phyloP scores from a whole-genome alignment of 352 stramenopile genomes.

The Pythium sp. region DNA sequence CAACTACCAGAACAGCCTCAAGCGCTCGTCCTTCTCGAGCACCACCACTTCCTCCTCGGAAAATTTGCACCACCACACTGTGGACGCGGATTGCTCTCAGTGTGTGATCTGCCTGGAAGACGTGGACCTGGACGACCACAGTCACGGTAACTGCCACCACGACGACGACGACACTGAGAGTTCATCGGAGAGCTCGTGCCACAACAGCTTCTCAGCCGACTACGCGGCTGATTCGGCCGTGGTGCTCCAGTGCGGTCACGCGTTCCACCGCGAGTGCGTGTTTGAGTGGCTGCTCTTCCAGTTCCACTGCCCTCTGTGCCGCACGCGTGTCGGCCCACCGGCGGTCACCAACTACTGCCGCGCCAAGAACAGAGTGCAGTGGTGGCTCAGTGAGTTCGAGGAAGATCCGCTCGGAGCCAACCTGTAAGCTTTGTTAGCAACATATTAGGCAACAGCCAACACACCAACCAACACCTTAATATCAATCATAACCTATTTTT shows the following conservation, averaged over 20 bases:
- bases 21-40: conserved; percentile 20
- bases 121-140: conserved; percentile 13
- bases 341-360: conserved; percentile 63
- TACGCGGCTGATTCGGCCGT: conserved; percentile 11
- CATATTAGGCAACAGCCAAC: not conserved
- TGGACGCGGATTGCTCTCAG: conserved; percentile 9
- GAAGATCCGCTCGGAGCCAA: conserved; percentile 35
- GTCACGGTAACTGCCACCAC: conserved; percentile 5
- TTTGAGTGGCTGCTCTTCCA: conserved; percentile 76
- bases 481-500: conserved; percentile 31
- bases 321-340: conserved; percentile 42
- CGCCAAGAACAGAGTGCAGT: conserved; percentile 54
- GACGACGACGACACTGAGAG: conserved; percentile 7
- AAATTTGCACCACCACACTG: conserved; percentile 8
- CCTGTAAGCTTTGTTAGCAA: not conserved
- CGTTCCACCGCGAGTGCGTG: conserved; percentile 71
- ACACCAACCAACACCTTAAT: conserved; percentile 63
- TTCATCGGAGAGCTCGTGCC: not conserved
- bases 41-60: conserved; percentile 7
- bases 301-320: conserved; percentile 68
- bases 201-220: not conserved
- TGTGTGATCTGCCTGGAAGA: conserved; percentile 22
- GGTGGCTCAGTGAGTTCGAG: conserved; percentile 71
- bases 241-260: conserved; percentile 57
- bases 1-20: conserved; percentile 40